Percentiles rank a stretch among this genome's conserved stretches.
phyloP scores from a whole-genome alignment of 129 eudicot genomes.

The Pittosporum tobira region DNA sequence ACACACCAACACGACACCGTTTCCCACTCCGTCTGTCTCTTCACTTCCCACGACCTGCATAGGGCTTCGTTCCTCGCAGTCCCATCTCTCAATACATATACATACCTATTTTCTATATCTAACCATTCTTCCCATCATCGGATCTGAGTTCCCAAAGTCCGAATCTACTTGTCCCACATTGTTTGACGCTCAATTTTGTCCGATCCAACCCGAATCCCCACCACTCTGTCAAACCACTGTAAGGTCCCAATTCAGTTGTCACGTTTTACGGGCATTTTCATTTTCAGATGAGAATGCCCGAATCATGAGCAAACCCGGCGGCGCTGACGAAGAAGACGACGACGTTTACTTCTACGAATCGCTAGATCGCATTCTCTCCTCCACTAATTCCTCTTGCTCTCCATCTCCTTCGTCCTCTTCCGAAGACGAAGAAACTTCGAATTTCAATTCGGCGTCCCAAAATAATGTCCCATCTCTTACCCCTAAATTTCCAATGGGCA shows the following conservation, averaged over 20 bases:
- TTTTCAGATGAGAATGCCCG: slow-evolving; percentile 64
- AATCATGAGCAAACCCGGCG: slow-evolving; percentile 70
- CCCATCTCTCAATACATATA: too few species aligned
- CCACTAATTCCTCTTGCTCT: slow-evolving; percentile 78
- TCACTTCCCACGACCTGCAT: slow-evolving; percentile 13
- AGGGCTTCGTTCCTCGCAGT: slow-evolving; percentile 12
- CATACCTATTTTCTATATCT: neutral
- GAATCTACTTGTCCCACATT: slow-evolving; percentile 4
- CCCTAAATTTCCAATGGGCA: slow-evolving; percentile 44
- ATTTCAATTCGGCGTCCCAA: slow-evolving; percentile 12
- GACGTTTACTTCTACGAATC: slow-evolving; percentile 75
- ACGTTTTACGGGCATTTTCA: slow-evolving; percentile 41
- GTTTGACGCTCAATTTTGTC: slow-evolving; percentile 15
- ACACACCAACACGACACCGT: slow-evolving; percentile 37
- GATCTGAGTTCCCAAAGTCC: slow-evolving; percentile 22
- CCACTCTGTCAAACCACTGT: neutral
- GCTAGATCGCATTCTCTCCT: slow-evolving; percentile 80
- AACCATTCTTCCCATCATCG: slow-evolving; percentile 12
- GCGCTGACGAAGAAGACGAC: slow-evolving; percentile 34
- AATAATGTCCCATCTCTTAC: slow-evolving; percentile 12
- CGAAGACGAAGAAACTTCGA: slow-evolving; percentile 20
- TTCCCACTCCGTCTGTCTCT: slow-evolving; percentile 12
- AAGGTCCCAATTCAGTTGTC: too few species aligned
- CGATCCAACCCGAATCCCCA: slow-evolving; percentile 22
- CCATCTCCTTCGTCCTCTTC: slow-evolving; percentile 34